Conservation (phyloP, 1,284 basidiomycete genomes). For the Acaromyces ingoldii region DNA sequence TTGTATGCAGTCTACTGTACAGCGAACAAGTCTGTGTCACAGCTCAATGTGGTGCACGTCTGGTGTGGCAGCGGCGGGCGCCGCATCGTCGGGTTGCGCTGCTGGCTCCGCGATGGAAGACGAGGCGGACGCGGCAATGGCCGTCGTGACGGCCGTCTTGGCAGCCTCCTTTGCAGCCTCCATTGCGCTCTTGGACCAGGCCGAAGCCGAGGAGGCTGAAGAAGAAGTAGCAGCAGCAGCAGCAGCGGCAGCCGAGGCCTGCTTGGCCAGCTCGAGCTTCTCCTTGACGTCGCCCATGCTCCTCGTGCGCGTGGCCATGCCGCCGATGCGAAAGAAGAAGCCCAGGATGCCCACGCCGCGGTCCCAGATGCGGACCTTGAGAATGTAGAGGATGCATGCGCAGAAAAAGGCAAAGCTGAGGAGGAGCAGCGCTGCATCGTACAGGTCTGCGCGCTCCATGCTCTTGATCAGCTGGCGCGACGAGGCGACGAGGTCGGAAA, state of each 20-base stretch:
- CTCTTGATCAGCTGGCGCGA: constrained; percentile 42
- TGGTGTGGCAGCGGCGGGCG: too few species aligned
- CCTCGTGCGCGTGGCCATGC: constrained; percentile 12
- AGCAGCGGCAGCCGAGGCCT: constrained; percentile 1
- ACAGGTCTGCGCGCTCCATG: constrained; percentile 47
- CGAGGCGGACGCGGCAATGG: background rate
- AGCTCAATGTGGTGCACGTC: too few species aligned
- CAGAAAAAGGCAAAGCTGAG: constrained; percentile 39
- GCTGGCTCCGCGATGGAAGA: background rate
- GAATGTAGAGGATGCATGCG: constrained; percentile 38
- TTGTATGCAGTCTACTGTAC: too few species aligned
- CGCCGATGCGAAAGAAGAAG: constrained; percentile 27
- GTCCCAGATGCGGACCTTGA: constrained; percentile 43
- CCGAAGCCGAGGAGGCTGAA: background rate
- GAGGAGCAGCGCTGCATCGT: constrained; percentile 34
- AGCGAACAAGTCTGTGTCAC: too few species aligned
- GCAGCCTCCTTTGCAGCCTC: background rate
- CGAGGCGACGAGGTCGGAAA: constrained; percentile 35
- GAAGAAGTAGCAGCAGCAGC: background rate
- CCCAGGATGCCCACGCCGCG: constrained; percentile 32
- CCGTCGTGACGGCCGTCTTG: background rate
- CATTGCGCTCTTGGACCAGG: too few species aligned
- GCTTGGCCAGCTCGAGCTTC: constrained; percentile 13
- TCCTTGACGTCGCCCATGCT: constrained; percentile 14
- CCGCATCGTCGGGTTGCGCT: background rate